A percentile compares a stretch with the other conserved stretches of the same genome.
Conservation (phyloP, 306 rosid genomes). For the Senna siamea region DNA sequence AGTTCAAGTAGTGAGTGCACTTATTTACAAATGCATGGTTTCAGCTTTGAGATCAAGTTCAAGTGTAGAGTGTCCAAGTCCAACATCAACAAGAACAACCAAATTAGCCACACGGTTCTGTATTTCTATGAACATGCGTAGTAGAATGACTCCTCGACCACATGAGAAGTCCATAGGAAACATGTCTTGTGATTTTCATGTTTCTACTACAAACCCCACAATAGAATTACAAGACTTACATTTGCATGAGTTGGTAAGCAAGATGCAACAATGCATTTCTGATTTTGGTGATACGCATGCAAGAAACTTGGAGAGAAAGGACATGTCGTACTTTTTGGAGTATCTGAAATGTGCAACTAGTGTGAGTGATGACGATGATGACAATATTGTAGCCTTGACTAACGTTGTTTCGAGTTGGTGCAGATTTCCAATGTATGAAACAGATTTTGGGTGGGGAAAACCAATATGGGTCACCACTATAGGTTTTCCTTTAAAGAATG, state of each 20-base stretch:
- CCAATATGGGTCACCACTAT: slow-evolving; percentile 54
- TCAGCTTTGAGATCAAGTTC: too few species aligned
- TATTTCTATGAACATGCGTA: slow-evolving; percentile 41
- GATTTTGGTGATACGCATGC: not conserved
- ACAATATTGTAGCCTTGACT: too few species aligned
- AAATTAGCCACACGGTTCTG: not conserved
- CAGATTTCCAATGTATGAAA: slow-evolving; percentile 38
- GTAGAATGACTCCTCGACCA: slow-evolving; percentile 43
- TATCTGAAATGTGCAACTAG: not conserved
- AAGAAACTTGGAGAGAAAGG: not conserved
- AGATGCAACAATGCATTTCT: not conserved
- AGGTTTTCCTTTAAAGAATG: too few species aligned
- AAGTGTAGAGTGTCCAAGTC: too few species aligned
- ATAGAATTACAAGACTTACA: too few species aligned
- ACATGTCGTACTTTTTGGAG: not conserved
- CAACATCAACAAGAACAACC: too few species aligned
- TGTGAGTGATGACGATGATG: too few species aligned
- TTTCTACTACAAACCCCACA: not conserved
- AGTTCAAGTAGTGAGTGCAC: too few species aligned
- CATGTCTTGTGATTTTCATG: slow-evolving; percentile 6
- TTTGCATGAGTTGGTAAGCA: not conserved
- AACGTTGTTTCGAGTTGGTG: slow-evolving; percentile 50
- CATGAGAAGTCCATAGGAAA: slow-evolving; percentile 46
- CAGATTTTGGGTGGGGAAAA: slow-evolving; percentile 62
- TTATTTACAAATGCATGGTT: not conserved